Evolutionary conservation across 345 rosid species (phyloP).

Genomic region (Aethionema arabicum): DNA sequence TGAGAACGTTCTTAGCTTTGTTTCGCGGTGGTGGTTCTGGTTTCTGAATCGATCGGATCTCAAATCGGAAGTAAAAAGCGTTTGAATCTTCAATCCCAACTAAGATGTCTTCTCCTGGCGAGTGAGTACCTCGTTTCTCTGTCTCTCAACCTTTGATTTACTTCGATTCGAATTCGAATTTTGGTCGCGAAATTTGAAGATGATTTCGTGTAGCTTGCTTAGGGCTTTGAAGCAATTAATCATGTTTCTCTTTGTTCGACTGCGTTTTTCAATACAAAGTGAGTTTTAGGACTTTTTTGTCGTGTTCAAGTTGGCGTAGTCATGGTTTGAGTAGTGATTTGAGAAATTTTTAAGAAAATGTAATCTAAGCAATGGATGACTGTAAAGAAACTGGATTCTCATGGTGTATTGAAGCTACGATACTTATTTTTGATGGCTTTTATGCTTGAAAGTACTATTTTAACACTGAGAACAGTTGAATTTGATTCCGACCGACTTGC

Average conservation of each 20-base stretch:
- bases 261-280: neutral
- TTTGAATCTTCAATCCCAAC: constrained; percentile 5
- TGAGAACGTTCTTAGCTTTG: constrained; percentile 26
- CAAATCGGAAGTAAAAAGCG: neutral
- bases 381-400: constrained; percentile 6
- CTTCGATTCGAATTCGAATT: constrained; percentile 11
- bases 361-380: constrained; percentile 8
- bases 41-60: constrained; percentile 16
- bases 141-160: neutral
- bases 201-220: constrained; percentile 17
- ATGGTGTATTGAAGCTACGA: constrained; percentile 12
- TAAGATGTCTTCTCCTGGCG: constrained; percentile 42
- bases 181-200: neutral
- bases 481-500: neutral
- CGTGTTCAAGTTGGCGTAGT: neutral
- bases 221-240: neutral
- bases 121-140: constrained; percentile 26
- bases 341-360: neutral
- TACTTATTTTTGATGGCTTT: neutral
- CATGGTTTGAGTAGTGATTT: neutral
- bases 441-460: neutral
- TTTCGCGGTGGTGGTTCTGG: constrained; percentile 18
- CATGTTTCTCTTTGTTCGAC: neutral
- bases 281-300: neutral
- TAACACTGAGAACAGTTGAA: neutral